Percentiles rank a stretch among this genome's conserved stretches.
These are phyloP conservation scores for Penicillium roqueforti DNA, from an alignment of 495 filamentous ascomycete species.

Conservation along the genomic window DNA sequence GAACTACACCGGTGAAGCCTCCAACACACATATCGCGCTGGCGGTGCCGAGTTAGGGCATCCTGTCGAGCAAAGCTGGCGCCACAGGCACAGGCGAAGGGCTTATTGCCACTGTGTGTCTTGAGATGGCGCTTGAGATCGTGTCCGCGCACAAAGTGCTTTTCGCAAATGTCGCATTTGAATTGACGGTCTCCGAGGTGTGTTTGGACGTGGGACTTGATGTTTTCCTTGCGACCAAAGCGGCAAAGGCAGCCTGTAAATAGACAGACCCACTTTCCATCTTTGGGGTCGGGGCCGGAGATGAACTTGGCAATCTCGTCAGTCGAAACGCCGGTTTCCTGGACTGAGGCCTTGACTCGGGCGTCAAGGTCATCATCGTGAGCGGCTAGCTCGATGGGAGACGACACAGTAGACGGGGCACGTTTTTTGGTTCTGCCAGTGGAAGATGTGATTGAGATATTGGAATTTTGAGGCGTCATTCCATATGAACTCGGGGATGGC, in stretches of 20 bases:
- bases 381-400: slow-evolving; percentile 36
- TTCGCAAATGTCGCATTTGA: slow-evolving; percentile 77
- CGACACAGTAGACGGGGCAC: slow-evolving; percentile 12
- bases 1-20: slow-evolving; percentile 77
- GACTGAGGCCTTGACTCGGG: slow-evolving; percentile 48
- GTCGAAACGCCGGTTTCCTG: slow-evolving; percentile 74
- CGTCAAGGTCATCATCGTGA: slow-evolving; percentile 44
- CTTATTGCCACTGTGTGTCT: slow-evolving; percentile 92
- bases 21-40: slow-evolving; percentile 94
- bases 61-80: slow-evolving; percentile 85
- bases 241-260: slow-evolving; percentile 74
- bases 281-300: slow-evolving; percentile 68
- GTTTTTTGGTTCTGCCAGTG: slow-evolving; percentile 12
- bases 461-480: slow-evolving; percentile 25
- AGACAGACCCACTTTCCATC: slow-evolving; percentile 81
- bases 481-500: slow-evolving; percentile 32
- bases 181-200: slow-evolving; percentile 92
- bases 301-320: slow-evolving; percentile 82
- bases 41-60: slow-evolving; percentile 88
- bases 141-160: slow-evolving; percentile 97
- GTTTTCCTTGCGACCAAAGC: slow-evolving; percentile 92
- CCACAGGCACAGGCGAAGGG: slow-evolving; percentile 89
- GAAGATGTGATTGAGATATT: slow-evolving; percentile 29
- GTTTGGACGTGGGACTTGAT: slow-evolving; percentile 98
- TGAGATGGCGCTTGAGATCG: slow-evolving; percentile 92